These are phyloP conservation scores for Monotropa hypopitys DNA, from an alignment of 179 eudicot genomes.

Conservation along the genomic window DNA sequence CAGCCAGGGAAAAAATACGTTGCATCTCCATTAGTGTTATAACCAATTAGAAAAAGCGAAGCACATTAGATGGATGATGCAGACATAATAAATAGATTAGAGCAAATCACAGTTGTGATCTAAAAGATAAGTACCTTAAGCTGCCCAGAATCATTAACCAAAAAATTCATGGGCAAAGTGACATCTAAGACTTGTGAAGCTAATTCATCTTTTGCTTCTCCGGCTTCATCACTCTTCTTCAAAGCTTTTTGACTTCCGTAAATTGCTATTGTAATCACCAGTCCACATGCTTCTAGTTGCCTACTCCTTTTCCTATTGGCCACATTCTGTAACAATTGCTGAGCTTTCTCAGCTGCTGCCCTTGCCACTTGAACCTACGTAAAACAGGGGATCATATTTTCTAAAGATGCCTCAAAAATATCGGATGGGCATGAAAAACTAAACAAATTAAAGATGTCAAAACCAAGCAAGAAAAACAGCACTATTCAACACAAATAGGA, in stretches of 20 bases:
- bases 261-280: constrained; percentile 57
- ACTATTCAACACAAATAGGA: too few species aligned
- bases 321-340: constrained; percentile 60
- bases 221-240: constrained; percentile 26
- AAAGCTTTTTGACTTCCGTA: constrained; percentile 64
- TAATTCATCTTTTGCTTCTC: constrained; percentile 36
- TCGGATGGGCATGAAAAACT: background rate
- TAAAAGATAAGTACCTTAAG: constrained; percentile 55
- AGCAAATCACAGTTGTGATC: background rate
- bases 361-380: constrained; percentile 66
- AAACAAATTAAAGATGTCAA: background rate
- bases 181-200: constrained; percentile 74
- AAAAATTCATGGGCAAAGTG: constrained; percentile 73
- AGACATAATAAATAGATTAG: background rate
- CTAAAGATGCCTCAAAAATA: background rate
- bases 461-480: background rate
- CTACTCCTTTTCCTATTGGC: constrained; percentile 63
- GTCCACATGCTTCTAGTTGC: constrained; percentile 56
- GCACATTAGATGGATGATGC: background rate
- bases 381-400: background rate
- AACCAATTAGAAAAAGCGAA: background rate
- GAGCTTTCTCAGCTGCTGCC: constrained; percentile 86
- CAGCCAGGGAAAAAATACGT: background rate
- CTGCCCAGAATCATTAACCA: constrained; percentile 71
- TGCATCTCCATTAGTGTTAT: background rate